Base-by-base conservation (phyloP, 371 early-diverging fungal genomes). In the Thermomucor indicae-seudaticae region DNA sequence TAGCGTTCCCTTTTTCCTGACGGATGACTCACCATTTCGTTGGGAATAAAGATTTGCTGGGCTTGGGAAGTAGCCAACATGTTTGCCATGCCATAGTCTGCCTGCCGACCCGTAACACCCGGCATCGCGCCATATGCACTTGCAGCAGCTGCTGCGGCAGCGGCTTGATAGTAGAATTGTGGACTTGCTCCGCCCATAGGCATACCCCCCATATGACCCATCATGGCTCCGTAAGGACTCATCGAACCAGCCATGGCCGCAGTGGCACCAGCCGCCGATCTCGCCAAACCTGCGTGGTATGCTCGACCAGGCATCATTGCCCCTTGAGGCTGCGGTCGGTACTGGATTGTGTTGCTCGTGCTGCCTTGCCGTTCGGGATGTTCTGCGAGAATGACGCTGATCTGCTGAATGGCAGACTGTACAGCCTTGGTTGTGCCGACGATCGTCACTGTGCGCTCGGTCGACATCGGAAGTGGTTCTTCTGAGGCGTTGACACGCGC, bases 391-490 rank as follows among this genome's bases (percentile, higher is more conserved):
- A 83, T 79, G n/a, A 78, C 70, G 7, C 84, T 85, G 37, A 93
- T 81, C 44, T 86, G 81, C 53, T 84, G 80, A 16, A 85, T 78
- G n/a, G 91, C 92, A 50, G 83, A 80, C 49, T 90, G 86, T 43
- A 90, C 87, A 1, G 83, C 67, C 64, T 86, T 85, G 3, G 92
- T 85, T 0, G 84, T 79, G 25, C 96, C 96, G 20, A 82, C 83
- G 51, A 95, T 84, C 20, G 92, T 89, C 24, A 96, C 80, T 3
- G 90, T 81, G 20, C 96, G 86, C 55, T 93, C 93, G 24, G 81
- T 88, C 16, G 81, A 81, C 52, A 81, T 72, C 17, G 88, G 86
- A 49, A 89, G 61, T 8, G 85, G 78, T 40, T 86, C 87, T 63
- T 89, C 86, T 10, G 89, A 86, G 3, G 93, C 90, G 38, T 81